Evolutionary conservation across 768 basidiomycete genomes (phyloP).

Genomic region (Trametes coccinea): DNA sequence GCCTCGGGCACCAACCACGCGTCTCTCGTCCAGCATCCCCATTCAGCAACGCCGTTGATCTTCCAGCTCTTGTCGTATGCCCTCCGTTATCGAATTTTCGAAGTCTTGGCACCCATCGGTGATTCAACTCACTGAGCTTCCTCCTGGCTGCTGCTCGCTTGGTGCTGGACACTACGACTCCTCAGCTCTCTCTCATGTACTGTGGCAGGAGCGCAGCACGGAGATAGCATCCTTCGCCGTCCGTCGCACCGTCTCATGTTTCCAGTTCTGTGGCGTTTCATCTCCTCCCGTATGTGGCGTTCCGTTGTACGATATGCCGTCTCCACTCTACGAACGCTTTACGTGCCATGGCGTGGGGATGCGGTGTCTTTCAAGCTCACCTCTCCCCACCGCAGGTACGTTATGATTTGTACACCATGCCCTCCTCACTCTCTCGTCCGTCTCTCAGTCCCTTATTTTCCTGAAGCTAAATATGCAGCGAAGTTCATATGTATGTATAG

Average conservation of each 20-base stretch:
- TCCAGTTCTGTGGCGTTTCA: not conserved
- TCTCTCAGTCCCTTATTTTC: slow-evolving; percentile 7
- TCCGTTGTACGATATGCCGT: slow-evolving; percentile 11
- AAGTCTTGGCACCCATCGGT: not conserved
- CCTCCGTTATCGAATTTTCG: not conserved
- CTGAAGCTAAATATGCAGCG: slow-evolving; percentile 3
- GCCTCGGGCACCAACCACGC: not conserved
- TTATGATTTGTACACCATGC: slow-evolving; percentile 6
- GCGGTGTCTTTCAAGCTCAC: not conserved
- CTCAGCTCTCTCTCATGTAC: not conserved
- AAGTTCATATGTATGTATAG: slow-evolving; percentile 12
- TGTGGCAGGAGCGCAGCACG: slow-evolving; percentile 6
- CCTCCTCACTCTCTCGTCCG: not conserved
- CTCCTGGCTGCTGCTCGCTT: not conserved
- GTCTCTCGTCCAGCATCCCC: not conserved
- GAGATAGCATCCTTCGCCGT: slow-evolving; percentile 11
- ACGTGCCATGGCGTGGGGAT: slow-evolving; percentile 3
- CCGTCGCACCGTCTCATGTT: not conserved
- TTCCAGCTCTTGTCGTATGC: not conserved
- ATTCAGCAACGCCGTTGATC: not conserved
- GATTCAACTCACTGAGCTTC: slow-evolving; percentile 16
- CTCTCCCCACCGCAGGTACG: slow-evolving; percentile 2
- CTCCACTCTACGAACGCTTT: slow-evolving; percentile 6
- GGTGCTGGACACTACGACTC: not conserved
- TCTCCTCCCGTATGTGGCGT: not conserved